A percentile compares a stretch with the other conserved stretches of the same genome.
phyloP scores from a whole-genome alignment of 805 yeast genomes.

The Ogataea pilisensis region DNA sequence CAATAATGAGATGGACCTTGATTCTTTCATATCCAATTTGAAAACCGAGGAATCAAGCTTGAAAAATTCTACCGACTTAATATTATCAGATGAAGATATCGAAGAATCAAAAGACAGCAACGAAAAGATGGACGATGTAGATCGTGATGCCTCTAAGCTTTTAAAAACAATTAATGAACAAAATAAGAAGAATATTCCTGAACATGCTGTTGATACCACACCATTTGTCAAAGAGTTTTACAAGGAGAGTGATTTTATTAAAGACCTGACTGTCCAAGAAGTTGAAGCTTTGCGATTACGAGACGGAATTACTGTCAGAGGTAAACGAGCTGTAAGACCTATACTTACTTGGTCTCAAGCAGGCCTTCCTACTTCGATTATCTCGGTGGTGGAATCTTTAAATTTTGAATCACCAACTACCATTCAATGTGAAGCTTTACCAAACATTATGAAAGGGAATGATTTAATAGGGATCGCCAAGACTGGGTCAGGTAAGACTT shows the following conservation, averaged over 20 bases:
- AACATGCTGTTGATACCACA: constrained; percentile 42
- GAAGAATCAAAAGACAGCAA: constrained; percentile 31
- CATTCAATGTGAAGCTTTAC: constrained; percentile 87
- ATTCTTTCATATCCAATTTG: constrained; percentile 7
- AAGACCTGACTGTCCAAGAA: constrained; percentile 47
- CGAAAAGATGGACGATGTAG: constrained; percentile 9
- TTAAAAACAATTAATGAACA: constrained; percentile 39
- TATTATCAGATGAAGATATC: constrained; percentile 19
- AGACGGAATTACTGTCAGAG: constrained; percentile 67
- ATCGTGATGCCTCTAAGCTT: constrained; percentile 31
- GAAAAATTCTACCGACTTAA: background rate
- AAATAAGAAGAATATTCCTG: constrained; percentile 47
- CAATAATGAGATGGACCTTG: constrained; percentile 7
- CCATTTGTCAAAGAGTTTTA: constrained; percentile 63
- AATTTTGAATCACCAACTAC: constrained; percentile 69
- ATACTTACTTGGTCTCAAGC: constrained; percentile 74
- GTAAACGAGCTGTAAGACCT: constrained; percentile 57
- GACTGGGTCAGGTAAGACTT: constrained; percentile 95
- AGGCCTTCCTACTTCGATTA: constrained; percentile 62
- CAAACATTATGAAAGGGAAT: constrained; percentile 83
- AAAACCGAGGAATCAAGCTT: background rate
- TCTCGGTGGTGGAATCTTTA: constrained; percentile 48
- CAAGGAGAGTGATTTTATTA: constrained; percentile 52
- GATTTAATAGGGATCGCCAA: constrained; percentile 94
- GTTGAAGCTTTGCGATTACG: constrained; percentile 49